A percentile compares a stretch with the other conserved stretches of the same genome.
phyloP scores from a whole-genome alignment of 208 protist species.

The Trypanosoma vivax region DNA sequence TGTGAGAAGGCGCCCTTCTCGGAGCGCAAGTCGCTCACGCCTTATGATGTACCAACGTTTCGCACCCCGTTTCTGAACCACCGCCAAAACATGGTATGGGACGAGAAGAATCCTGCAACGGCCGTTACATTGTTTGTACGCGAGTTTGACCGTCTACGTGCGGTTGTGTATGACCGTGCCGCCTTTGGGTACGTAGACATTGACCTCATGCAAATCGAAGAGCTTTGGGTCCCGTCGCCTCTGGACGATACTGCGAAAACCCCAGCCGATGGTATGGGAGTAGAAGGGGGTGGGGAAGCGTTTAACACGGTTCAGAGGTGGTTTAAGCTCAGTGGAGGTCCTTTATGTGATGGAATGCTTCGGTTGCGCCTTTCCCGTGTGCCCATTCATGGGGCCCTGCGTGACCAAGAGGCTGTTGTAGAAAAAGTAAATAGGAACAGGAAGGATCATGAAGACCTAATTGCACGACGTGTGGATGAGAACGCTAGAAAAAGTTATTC shows the following conservation, averaged over 20 bases:
- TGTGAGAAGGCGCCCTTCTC: conserved; percentile 16
- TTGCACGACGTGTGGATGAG: too few relatives aligned
- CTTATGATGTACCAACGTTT: conserved; percentile 23
- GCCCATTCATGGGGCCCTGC: conserved; percentile 24
- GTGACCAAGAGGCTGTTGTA: conserved; percentile 18
- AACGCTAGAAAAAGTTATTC: too few relatives aligned
- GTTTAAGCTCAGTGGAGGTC: conserved; percentile 8
- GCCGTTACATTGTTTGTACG: conserved; percentile 52
- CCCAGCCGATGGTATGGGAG: too few relatives aligned
- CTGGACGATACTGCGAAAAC: background rate
- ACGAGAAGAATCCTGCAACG: conserved; percentile 20
- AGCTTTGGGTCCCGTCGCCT: conserved; percentile 29
- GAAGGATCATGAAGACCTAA: conserved; percentile 4
- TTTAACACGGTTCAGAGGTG: conserved; percentile 13
- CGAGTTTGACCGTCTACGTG: conserved; percentile 62
- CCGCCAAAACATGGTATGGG: conserved; percentile 39
- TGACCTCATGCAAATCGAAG: conserved; percentile 40
- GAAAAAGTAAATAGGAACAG: conserved; percentile 20
- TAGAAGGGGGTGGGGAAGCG: too few relatives aligned
- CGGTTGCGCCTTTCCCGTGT: conserved; percentile 42
- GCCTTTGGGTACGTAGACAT: conserved; percentile 57
- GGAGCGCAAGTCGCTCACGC: background rate
- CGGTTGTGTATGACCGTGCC: conserved; percentile 62
- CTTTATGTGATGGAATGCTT: conserved; percentile 29
- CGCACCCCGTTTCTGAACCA: conserved; percentile 50